These are phyloP conservation scores for Cubamyces sp. DNA, from an alignment of 768 basidiomycete genomes.

Conservation along the genomic window DNA sequence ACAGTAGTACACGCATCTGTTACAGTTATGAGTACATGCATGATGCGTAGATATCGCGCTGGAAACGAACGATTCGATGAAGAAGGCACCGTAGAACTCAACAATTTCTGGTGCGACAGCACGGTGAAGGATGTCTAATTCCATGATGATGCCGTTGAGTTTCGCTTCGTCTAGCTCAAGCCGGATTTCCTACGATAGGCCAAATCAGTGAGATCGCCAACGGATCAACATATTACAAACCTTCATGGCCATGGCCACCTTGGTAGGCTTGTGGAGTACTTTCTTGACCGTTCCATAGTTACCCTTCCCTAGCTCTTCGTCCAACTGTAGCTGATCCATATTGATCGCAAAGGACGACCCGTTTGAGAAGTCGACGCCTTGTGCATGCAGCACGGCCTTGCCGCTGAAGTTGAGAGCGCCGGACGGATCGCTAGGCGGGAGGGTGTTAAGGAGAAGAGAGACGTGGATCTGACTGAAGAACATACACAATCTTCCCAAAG, in stretches of 20 bases:
- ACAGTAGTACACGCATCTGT: slow-evolving; percentile 88
- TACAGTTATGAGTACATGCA: neutral
- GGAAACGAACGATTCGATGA: slow-evolving; percentile 82
- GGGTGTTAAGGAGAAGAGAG: neutral
- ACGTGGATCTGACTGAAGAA: slow-evolving; percentile 27
- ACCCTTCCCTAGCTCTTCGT: slow-evolving; percentile 93
- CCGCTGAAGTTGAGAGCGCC: slow-evolving; percentile 94
- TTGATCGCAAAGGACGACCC: slow-evolving; percentile 93
- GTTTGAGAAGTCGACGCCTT: slow-evolving; percentile 87
- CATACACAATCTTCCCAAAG: slow-evolving; percentile 93
- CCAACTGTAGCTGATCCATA: slow-evolving; percentile 88
- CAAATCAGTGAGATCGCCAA: neutral
- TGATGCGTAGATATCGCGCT: neutral
- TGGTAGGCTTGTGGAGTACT: slow-evolving; percentile 92
- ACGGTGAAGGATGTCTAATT: slow-evolving; percentile 96
- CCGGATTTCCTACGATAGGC: slow-evolving; percentile 81
- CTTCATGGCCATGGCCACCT: slow-evolving; percentile 99
- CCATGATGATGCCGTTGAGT: slow-evolving; percentile 96
- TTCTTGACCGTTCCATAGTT: slow-evolving; percentile 98
- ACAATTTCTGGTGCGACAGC: slow-evolving; percentile 91
- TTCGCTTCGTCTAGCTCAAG: slow-evolving; percentile 93
- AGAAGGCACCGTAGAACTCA: slow-evolving; percentile 99
- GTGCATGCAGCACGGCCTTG: slow-evolving; percentile 90
- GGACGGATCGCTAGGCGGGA: slow-evolving; percentile 79
- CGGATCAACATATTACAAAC: slow-evolving; percentile 44